A percentile compares a stretch with the other conserved stretches of the same genome.
phyloP scores from a whole-genome alignment of 139 green algal species.

The Chlamydomonas sp. region DNA sequence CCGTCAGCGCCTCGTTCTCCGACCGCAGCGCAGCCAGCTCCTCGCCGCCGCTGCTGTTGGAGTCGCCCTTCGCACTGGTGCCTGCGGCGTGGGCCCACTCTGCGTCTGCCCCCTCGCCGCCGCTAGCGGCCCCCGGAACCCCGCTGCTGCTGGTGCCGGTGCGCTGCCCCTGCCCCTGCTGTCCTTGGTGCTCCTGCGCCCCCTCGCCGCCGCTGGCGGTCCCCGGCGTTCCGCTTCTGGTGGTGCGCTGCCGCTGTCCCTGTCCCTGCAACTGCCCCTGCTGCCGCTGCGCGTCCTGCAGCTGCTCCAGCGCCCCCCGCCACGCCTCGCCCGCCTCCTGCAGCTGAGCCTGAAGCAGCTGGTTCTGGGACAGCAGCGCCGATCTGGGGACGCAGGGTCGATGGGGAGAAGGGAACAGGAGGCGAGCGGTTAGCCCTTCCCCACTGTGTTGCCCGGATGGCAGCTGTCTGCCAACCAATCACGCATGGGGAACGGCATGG shows the following conservation, averaged over 20 bases:
- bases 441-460: neutral
- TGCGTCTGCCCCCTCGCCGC: neutral
- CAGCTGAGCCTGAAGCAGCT: slow-evolving; percentile 23
- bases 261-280: neutral
- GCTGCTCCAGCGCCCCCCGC: neutral
- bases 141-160: too few relatives aligned
- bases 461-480: too few relatives aligned
- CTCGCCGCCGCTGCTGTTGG: neutral
- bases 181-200: too few relatives aligned
- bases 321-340: slow-evolving; percentile 16
- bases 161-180: neutral
- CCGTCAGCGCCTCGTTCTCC: slow-evolving; percentile 14
- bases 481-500: too few relatives aligned
- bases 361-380: slow-evolving; percentile 11
- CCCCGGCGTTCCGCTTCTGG: too few relatives aligned
- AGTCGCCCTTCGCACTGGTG: neutral
- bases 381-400: neutral
- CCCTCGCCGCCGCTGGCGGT: too few relatives aligned
- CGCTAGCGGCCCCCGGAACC: neutral
- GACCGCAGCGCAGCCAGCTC: neutral
- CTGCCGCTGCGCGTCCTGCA: too few relatives aligned
- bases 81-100: neutral
- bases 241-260: neutral
- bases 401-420: neutral
- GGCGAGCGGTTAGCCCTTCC: neutral